Evolutionary conservation across 345 rosid species (phyloP).

Genomic region (Rhodomyrtus tomentosa): DNA sequence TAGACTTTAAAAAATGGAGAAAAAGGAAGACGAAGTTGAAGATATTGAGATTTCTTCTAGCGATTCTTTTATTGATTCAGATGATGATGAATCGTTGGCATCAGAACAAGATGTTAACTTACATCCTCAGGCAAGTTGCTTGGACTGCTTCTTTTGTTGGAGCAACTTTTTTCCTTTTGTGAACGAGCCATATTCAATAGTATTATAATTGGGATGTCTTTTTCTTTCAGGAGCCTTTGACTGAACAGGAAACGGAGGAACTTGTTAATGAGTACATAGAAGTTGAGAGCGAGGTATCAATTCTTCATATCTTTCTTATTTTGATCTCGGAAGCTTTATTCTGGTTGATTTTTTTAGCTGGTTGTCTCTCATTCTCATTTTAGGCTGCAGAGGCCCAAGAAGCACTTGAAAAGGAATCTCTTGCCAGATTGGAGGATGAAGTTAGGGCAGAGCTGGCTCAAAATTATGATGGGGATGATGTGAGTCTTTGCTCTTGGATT

Average conservation of each 20-base stretch:
- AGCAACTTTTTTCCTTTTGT: neutral
- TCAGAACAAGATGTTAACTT: constrained; percentile 43
- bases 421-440: constrained; percentile 68
- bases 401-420: constrained; percentile 91
- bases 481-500: constrained; percentile 12
- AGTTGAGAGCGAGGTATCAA: constrained; percentile 90
- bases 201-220: neutral
- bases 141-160: neutral
- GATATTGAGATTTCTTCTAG: constrained; percentile 13
- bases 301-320: constrained; percentile 5
- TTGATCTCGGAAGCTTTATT: neutral
- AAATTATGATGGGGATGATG: constrained; percentile 63
- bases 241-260: constrained; percentile 85
- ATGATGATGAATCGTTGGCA: constrained; percentile 38
- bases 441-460: constrained; percentile 86
- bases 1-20: constrained; percentile 22
- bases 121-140: constrained; percentile 48
- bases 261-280: constrained; percentile 64
- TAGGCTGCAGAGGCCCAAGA: constrained; percentile 99
- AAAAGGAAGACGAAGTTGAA: neutral
- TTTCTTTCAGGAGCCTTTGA: constrained; percentile 49
- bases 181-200: neutral
- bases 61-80: constrained; percentile 49
- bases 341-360: constrained; percentile 2
- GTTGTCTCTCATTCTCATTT: constrained; percentile 25